A percentile compares a stretch with the other conserved stretches of the same genome.
phyloP scores from a whole-genome alignment of 208 protist species.

The Tritrichomonas musculus region DNA sequence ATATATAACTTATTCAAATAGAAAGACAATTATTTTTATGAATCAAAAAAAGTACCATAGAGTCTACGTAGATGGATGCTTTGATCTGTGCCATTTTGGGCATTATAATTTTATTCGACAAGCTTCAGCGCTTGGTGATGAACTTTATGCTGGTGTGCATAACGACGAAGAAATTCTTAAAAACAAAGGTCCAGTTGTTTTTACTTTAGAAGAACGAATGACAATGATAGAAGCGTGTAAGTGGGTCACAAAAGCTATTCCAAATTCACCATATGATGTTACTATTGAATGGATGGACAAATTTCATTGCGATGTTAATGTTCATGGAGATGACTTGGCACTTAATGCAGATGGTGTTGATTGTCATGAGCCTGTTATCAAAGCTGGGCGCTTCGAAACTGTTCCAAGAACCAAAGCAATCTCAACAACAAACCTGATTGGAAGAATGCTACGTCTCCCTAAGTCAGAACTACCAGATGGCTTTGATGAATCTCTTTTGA shows the following conservation, averaged over 20 bases:
- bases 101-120: conserved; percentile 69
- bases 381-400: conserved; percentile 60
- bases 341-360: conserved; percentile 54
- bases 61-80: conserved; percentile 58
- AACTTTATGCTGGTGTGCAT: conserved; percentile 90
- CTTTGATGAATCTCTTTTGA: not conserved
- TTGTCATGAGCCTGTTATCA: conserved; percentile 40
- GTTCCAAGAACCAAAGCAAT: conserved; percentile 85
- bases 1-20: too few species aligned
- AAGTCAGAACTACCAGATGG: conserved; percentile 57
- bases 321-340: conserved; percentile 96
- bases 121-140: conserved; percentile 58
- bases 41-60: not conserved
- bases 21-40: too few species aligned
- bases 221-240: conserved; percentile 81
- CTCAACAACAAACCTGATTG: conserved; percentile 92
- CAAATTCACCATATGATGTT: conserved; percentile 78
- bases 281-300: conserved; percentile 59
- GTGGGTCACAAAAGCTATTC: conserved; percentile 91
- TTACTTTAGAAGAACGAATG: conserved; percentile 80
- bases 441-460: conserved; percentile 85
- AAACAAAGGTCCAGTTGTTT: conserved; percentile 88
- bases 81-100: conserved; percentile 69
- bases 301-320: conserved; percentile 73
- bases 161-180: conserved; percentile 80